Evolutionary conservation across 768 basidiomycete species (phyloP), one percentile per base, ranked within the genome.

Genomic region (Mycena galericulata): DNA sequence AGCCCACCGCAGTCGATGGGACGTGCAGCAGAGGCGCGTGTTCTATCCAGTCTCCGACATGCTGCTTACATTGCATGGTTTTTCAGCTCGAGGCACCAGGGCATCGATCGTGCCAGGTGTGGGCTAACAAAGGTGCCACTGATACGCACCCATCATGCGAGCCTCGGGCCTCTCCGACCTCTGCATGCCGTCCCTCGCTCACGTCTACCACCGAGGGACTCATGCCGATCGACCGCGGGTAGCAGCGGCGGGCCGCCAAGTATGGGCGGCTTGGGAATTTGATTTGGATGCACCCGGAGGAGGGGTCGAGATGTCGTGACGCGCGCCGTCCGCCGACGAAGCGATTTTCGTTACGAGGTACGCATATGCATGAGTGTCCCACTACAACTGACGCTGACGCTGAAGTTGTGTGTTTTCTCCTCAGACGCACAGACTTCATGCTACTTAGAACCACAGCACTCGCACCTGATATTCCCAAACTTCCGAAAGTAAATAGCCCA

Each of bases 241-340:
- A 41, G 40, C 40, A 38, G 36, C 36, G 36, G 36, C 36, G 36
- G 36, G 36, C 36, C 15, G 36, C 36, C 49, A n/a, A n/a, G n/a
- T n/a, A n/a, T n/a, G 49, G n/a, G 29, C 29, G 49, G 49, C 49
- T 50, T 50, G 49, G 49, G 49, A 50, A 30, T 30, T 50, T 50
- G 15, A 30, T 50, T 50, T 27, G 49, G 49, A 50, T 50, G 49
- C 49, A 50, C 49, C 49, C 49, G 49, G 29, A 18, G 29, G 49
- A 50, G 49, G 43, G n/a, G n/a, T 20, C n/a, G n/a, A 45, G 18
- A 22, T 30, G 29, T 50, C 49, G 49, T 29, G 49, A 50, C 49
- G 49, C 29, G 49, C 15, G 49, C 49, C 29, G 49, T 50, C 29
- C 49, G 49, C 49, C 49, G n/a, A 45, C 43, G 43, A 45, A 45